Percentiles rank a stretch among this genome's conserved stretches.
These are phyloP conservation scores for Metschnikowia henanensis DNA, from an alignment of 805 yeast species.

Conservation along the genomic window DNA sequence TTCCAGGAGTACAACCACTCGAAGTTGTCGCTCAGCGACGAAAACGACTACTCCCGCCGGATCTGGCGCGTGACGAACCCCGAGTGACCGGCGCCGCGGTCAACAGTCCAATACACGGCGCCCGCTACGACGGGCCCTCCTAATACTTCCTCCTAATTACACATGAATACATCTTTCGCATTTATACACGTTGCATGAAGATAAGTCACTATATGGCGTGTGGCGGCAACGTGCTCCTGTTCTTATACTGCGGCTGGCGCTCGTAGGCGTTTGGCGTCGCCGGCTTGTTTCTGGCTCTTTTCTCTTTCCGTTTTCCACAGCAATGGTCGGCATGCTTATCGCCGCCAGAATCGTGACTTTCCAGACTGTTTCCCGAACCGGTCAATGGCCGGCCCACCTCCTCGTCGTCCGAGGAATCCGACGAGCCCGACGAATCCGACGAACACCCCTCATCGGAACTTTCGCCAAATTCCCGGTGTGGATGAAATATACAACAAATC, in stretches of 20 bases:
- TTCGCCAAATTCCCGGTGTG: slow-evolving; percentile 63
- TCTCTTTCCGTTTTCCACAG: slow-evolving; percentile 28
- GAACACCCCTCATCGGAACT: slow-evolving; percentile 21
- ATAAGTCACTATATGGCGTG: slow-evolving; percentile 16
- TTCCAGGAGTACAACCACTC: slow-evolving; percentile 17
- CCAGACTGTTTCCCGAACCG: no score
- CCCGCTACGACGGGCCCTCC: no score
- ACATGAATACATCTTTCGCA: no score
- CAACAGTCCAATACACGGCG: no score
- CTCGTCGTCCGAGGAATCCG: slow-evolving; percentile 24
- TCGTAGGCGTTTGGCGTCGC: slow-evolving; percentile 85
- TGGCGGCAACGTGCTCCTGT: slow-evolving; percentile 15
- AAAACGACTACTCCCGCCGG: slow-evolving; percentile 20
- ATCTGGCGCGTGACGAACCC: slow-evolving; percentile 23
- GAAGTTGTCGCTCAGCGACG: slow-evolving; percentile 18
- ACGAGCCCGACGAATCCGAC: slow-evolving; percentile 33
- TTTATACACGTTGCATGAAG: no score
- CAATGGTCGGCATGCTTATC: slow-evolving; percentile 23
- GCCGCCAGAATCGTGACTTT: slow-evolving; percentile 5
- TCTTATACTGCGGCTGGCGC: slow-evolving; percentile 60
- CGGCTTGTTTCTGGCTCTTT: slow-evolving; percentile 9
- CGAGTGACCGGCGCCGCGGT: neutral
- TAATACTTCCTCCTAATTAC: neutral
- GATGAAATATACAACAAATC: slow-evolving; percentile 87
- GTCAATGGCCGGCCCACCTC: no score